Conservation (phyloP, 176 grass and related monocot species). For the Oryza australiensis region DNA sequence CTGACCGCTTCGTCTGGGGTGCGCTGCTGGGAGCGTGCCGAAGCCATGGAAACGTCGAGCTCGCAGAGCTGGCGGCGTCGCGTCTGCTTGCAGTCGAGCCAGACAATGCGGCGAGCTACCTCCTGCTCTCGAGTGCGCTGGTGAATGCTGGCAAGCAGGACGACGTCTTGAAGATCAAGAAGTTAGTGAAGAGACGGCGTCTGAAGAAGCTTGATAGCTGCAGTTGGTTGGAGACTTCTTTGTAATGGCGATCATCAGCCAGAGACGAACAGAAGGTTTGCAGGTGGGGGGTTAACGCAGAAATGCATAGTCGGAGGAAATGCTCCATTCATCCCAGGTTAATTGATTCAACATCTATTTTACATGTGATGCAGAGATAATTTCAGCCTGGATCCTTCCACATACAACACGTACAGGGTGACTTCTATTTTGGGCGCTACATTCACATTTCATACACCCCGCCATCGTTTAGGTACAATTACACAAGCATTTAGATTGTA, state of each 20-base stretch:
- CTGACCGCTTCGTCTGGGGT: slow-evolving; percentile 70
- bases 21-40: slow-evolving; percentile 60
- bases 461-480: background rate
- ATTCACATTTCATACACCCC: background rate
- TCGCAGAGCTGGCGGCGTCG: slow-evolving; percentile 41
- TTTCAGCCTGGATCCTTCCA: background rate
- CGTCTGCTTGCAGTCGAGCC: slow-evolving; percentile 50
- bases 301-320: background rate
- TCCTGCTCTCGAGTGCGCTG: slow-evolving; percentile 50
- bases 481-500: slow-evolving; percentile 3
- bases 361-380: background rate
- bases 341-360: background rate
- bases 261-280: background rate
- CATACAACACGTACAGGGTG: background rate
- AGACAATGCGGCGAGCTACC: slow-evolving; percentile 34
- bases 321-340: background rate
- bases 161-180: slow-evolving; percentile 54
- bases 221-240: slow-evolving; percentile 49
- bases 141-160: slow-evolving; percentile 32
- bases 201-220: slow-evolving; percentile 46
- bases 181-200: slow-evolving; percentile 43
- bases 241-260: background rate
- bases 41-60: slow-evolving; percentile 61
- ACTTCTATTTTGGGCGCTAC: background rate
- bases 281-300: no score